Evolutionary conservation across 805 yeast species (phyloP), one percentile per base, ranked within the genome.

Genomic region (Ogataea henricii): DNA sequence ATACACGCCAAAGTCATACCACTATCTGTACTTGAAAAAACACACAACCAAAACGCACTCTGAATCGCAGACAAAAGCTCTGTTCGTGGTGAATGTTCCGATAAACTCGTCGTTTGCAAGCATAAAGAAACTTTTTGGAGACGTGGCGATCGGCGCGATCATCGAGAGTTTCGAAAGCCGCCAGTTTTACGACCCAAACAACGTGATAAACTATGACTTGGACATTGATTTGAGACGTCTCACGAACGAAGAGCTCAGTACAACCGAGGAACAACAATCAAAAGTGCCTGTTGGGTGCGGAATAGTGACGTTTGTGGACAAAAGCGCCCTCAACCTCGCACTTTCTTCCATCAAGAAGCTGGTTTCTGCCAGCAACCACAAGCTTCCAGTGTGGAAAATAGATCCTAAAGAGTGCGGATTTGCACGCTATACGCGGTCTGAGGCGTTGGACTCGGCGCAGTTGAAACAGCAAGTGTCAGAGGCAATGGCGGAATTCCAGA

Each of bases 51-150:
- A 52, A 48, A 40, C 54, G 69, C 72, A 70, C 27, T 66, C 70
- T 2, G 76, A 76, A 27, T 65, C 74, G 17, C 66, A 63, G 16
- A 76, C 77, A 43, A 72, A 87, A 43, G 76, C 87, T 23, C 65
- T 91, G n/a, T 91, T 91, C 67, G 63, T 85, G 5, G 81, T 86
- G 48, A 90, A 91, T 62, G 68, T 89, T 34, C 97, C 97, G 1
- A 68, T 84, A 18, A 75, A 77, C 48, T 74, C 89, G 6, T 72
- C 75, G 20, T 59, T 79, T 13, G 72, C 74, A 36, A 70, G 71
- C 29, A 61, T 89, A 40, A 84, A 81, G 59, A 73, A 71, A 47
- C 75, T 82, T 35, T 79, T 89, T 57, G 75, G 76, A 46, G 68
- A 74, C 12, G 72, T 86, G 1, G 81, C 87, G 29, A 76, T 82